These are phyloP conservation scores for Niebla homalea DNA, from an alignment of 495 filamentous ascomycete species.

Conservation along the genomic window DNA sequence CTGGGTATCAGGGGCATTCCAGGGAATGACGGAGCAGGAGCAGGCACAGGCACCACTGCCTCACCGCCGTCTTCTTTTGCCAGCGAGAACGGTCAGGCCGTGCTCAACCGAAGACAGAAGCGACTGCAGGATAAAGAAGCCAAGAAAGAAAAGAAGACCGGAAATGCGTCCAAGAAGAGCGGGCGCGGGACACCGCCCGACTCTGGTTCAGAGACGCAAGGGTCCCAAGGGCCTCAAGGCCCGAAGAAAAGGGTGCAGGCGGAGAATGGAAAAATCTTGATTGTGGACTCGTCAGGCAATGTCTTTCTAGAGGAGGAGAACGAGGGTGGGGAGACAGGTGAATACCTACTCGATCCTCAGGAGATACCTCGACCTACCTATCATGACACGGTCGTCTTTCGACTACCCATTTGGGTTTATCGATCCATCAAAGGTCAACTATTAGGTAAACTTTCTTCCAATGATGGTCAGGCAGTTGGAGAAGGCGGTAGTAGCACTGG, in stretches of 20 bases:
- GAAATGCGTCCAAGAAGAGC: conserved; percentile 18
- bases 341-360: conserved; percentile 70
- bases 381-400: conserved; percentile 55
- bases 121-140: conserved; percentile 72
- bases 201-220: conserved; percentile 24
- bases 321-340: conserved; percentile 67
- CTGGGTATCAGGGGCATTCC: conserved; percentile 51
- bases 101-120: conserved; percentile 77
- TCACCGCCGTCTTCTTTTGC: conserved; percentile 27
- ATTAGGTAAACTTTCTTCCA: neutral
- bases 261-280: conserved; percentile 86
- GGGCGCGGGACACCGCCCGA: conserved; percentile 38
- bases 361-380: conserved; percentile 53
- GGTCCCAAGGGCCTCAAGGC: conserved; percentile 38
- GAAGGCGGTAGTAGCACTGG: too few species aligned
- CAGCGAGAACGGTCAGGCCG: conserved; percentile 34
- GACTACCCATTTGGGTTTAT: conserved; percentile 54
- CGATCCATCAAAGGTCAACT: conserved; percentile 38
- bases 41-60: conserved; percentile 23
- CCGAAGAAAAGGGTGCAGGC: conserved; percentile 73
- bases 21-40: conserved; percentile 40
- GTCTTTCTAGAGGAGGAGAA: conserved; percentile 85
- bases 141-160: conserved; percentile 32
- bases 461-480: too few species aligned
- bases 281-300: conserved; percentile 83